Evolutionary conservation across 2,329 filamentous ascomycete species (phyloP), one percentile per base, ranked within the genome.

Genomic region (Fusarium sp.): DNA sequence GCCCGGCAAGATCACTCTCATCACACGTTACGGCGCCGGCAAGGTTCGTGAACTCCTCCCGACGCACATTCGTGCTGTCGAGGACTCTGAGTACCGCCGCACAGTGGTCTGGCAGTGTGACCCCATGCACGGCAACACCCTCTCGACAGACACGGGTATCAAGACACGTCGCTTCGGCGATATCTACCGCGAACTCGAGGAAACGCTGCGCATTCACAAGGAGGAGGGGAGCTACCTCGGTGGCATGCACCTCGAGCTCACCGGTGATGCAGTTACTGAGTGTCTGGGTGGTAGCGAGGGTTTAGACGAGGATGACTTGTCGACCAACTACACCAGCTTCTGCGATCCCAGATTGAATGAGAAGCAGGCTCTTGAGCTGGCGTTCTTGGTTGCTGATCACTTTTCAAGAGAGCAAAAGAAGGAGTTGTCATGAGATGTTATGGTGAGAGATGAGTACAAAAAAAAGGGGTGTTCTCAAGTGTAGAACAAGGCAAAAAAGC

Each of bases 61-160:
- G 0, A 87, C 85, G 10, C 96, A 98, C 83, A 98, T 99, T 80
- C 91, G 93, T 75, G 94, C 94, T 40, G 96, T 99, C 29, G 93
- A 96, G 81, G 88, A 88, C 77, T 95, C 93, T 66, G 94, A 92
- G 83, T 91, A 90, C 82, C 82, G 82, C 55, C 82, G 86, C 59
- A 84, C 83, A 24, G 94, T 97, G 5, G 94, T 98, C 77, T 98
- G 96, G 96, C 96, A 98, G 85, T 98, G 96, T 84, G 96, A 99
- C 83, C 96, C 96, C 24, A 99, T 99, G 96, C 96, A 99, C 84
- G 96, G 96, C 71, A 93, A 93, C 83, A 92, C 91, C 40, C 85
- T 87, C 49, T 88, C 89, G 22, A 96, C 94, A 0, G 88, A 90
- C 0, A 85, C 89, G 0, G 95, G 95, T 29, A 90, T 98, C 84